Evolutionary conservation across 441 rosid genomes (phyloP).

Genomic region (Daphne laureola): DNA sequence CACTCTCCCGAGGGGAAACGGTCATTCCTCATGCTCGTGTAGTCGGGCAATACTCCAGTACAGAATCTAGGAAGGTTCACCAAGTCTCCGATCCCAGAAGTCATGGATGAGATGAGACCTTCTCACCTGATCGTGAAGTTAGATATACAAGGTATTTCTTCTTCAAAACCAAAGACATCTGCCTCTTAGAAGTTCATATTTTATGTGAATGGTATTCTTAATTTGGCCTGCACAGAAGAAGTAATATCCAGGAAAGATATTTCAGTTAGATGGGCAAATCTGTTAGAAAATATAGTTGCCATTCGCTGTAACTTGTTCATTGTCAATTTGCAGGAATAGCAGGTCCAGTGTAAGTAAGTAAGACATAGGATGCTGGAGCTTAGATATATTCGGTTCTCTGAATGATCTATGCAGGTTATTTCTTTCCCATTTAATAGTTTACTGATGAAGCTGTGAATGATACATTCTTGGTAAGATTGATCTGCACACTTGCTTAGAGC

Average conservation of each 20-base stretch:
- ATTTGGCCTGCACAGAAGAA: neutral
- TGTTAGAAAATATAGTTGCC: neutral
- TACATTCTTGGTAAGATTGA: too few species aligned
- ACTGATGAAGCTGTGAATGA: too few species aligned
- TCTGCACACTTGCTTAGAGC: neutral
- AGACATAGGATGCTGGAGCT: too few species aligned
- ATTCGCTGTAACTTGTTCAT: neutral
- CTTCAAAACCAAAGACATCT: neutral
- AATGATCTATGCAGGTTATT: too few species aligned
- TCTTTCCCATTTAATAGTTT: too few species aligned
- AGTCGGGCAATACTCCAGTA: slow-evolving; percentile 70
- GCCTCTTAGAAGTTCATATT: neutral
- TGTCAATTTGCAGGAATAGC: too few species aligned
- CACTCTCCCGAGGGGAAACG: slow-evolving; percentile 66
- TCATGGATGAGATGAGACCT: slow-evolving; percentile 45
- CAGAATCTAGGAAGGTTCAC: slow-evolving; percentile 64
- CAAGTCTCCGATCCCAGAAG: slow-evolving; percentile 81
- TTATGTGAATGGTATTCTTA: neutral
- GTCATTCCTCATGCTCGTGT: slow-evolving; percentile 78
- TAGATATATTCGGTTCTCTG: too few species aligned
- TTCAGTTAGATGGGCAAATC: neutral
- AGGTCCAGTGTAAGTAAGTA: too few species aligned
- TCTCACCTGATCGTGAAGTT: slow-evolving; percentile 1
- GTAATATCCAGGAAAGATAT: neutral
- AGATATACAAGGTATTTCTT: slow-evolving; percentile 12